Evolutionary conservation across 2,329 filamentous ascomycete species (phyloP), one percentile per base, ranked within the genome.

Genomic region (Aspergillus ochraceus): DNA sequence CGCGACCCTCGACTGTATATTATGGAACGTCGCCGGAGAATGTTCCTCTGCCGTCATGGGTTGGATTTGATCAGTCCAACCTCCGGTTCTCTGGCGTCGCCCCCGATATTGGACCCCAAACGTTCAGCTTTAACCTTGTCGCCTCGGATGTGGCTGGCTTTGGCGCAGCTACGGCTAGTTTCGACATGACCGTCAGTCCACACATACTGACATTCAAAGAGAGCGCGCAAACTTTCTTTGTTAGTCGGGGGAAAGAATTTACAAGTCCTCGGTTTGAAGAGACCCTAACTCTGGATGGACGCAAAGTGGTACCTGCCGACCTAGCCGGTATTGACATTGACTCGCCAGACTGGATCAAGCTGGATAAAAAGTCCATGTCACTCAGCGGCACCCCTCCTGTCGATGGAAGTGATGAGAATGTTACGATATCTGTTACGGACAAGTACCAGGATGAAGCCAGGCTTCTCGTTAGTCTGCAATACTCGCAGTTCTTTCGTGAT

Each of bases 31-130:
- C 90, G 4, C 82, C 81, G 5, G 85, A 94, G 69, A 90, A 90
- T 69, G 90, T 90, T n/a, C 92, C 92, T 39, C 78, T 97, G 39
- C 92, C 92, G 20, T 88, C 91, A 0, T 97, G 92, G 92, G 79
- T 96, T 49, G 78, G 79, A n/a, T 97, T 97, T 69, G 84, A 95
- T 66, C 71, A 83, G 1, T 71, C 71, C 2, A 80, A 76, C 0
- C 77, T 96, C 45, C 82, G 81, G 0, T 96, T 96, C 67, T 85
- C 84, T 1, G 92, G 92, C 24, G 84, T 77, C 36, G 89, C 89
- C 2, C 92, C 91, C 1, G 78, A 86, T 0, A 86, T 85, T 29
- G 86, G 87, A 8, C 88, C 91, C 3, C 89, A 96, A 69, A 83
- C 79, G 0, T 95, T 92, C 68, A 83, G 83, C 20, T 83, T 97